These are phyloP conservation scores for Monotropa hypopitys DNA, from an alignment of 179 eudicot species.

Conservation along the genomic window DNA sequence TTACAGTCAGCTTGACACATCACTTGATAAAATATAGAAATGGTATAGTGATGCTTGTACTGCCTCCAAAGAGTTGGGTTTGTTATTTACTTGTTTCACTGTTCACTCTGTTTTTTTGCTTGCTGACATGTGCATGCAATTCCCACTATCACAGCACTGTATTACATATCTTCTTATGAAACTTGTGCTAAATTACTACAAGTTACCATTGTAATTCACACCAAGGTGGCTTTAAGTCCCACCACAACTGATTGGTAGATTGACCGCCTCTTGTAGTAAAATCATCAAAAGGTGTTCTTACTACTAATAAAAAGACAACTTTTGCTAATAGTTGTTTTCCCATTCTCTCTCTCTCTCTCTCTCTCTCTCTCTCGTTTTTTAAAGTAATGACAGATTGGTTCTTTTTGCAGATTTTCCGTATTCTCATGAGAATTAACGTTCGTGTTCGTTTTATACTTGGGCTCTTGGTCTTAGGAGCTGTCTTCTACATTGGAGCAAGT, in stretches of 20 bases:
- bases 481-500: slow-evolving; percentile 82
- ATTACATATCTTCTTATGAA: background rate
- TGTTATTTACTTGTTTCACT: background rate
- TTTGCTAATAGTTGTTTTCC: background rate
- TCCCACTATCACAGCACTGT: background rate
- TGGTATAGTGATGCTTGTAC: background rate
- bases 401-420: slow-evolving; percentile 60
- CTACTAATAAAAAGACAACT: background rate
- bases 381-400: slow-evolving; percentile 8
- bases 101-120: background rate
- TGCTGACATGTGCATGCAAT: background rate
- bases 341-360: background rate
- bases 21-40: background rate
- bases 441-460: slow-evolving; percentile 67
- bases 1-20: background rate
- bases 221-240: background rate
- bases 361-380: background rate
- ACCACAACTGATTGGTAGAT: background rate
- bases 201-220: background rate
- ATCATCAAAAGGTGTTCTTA: background rate
- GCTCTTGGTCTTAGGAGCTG: slow-evolving; percentile 62
- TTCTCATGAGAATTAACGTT: slow-evolving; percentile 63
- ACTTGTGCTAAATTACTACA: background rate
- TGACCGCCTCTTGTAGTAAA: background rate
- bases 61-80: background rate